These are phyloP conservation scores for Talaromyces sp. DNA, from an alignment of 2,329 filamentous ascomycete genomes.

Conservation along the genomic window DNA sequence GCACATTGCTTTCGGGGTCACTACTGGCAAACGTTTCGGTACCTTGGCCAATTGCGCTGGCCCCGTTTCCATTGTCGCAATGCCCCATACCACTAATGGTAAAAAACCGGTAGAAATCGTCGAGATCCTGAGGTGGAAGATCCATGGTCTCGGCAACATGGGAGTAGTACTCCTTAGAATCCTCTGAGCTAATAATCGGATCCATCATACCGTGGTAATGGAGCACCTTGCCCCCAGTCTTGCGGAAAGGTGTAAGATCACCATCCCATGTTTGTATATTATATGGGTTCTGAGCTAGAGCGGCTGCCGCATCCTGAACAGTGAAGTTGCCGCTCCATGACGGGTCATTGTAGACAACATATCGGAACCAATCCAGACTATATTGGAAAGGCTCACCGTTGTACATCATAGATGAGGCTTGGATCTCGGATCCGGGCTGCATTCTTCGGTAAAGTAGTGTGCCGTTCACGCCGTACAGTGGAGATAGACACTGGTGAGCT, in stretches of 20 bases:
- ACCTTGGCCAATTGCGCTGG: constrained; percentile 46
- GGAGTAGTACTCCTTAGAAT: constrained; percentile 56
- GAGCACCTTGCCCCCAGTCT: constrained; percentile 46
- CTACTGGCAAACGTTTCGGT: constrained; percentile 19
- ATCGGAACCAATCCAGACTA: constrained; percentile 49
- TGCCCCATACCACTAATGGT: constrained; percentile 59
- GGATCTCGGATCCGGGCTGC: constrained; percentile 36
- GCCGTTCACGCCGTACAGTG: constrained; percentile 36
- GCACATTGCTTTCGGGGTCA: constrained; percentile 50
- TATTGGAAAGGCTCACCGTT: constrained; percentile 41
- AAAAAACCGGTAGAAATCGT: constrained; percentile 54
- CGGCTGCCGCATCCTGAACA: constrained; percentile 40
- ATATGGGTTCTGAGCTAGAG: constrained; percentile 48
- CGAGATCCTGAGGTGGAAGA: constrained; percentile 31
- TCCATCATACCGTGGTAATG: constrained; percentile 49
- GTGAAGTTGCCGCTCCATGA: constrained; percentile 45
- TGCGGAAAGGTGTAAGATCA: constrained; percentile 52
- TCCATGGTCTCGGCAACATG: constrained; percentile 46
- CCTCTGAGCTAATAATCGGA: constrained; percentile 56
- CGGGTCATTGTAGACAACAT: constrained; percentile 47
- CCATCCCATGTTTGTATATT: constrained; percentile 53
- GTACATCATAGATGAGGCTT: constrained; percentile 35
- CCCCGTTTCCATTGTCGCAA: constrained; percentile 48
- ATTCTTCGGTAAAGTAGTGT: constrained; percentile 38
- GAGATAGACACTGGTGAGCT: constrained; percentile 34